These are phyloP conservation scores for Rhododendron williamsianum DNA, from an alignment of 148 eudicot species.

Conservation along the genomic window DNA sequence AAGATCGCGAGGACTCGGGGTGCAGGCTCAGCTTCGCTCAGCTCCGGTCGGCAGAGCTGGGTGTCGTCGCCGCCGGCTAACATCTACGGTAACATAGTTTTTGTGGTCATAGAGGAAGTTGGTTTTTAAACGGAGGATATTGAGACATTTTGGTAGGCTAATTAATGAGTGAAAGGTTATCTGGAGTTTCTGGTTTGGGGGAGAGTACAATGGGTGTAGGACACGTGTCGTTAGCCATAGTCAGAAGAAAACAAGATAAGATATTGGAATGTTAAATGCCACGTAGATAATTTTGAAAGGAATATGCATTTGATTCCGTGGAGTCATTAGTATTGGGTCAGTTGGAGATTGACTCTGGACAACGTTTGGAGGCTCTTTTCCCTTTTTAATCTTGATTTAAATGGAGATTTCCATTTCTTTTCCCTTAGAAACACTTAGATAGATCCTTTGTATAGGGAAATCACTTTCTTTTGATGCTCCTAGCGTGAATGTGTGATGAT, in stretches of 20 bases:
- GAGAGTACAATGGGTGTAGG: constrained; percentile 5
- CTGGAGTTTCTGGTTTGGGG: constrained; percentile 2
- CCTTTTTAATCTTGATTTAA: no score
- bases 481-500: no score
- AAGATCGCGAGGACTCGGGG: constrained; percentile 66
- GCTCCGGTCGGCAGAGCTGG: constrained; percentile 20
- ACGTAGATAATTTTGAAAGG: no score
- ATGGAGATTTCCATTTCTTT: no score
- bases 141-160: background rate
- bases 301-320: no score
- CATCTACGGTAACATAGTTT: constrained; percentile 20
- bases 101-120: background rate
- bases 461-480: no score
- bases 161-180: background rate
- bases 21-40: constrained; percentile 22
- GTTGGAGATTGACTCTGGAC: no score
- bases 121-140: background rate
- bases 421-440: background rate
- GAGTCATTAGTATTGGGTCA: no score
- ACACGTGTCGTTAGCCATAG: constrained; percentile 14
- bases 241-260: background rate
- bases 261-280: background rate
- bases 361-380: no score
- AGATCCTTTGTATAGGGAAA: background rate
- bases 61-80: constrained; percentile 17